These are phyloP conservation scores for Neurospora sp. DNA, from an alignment of 495 filamentous ascomycete genomes.

Conservation along the genomic window DNA sequence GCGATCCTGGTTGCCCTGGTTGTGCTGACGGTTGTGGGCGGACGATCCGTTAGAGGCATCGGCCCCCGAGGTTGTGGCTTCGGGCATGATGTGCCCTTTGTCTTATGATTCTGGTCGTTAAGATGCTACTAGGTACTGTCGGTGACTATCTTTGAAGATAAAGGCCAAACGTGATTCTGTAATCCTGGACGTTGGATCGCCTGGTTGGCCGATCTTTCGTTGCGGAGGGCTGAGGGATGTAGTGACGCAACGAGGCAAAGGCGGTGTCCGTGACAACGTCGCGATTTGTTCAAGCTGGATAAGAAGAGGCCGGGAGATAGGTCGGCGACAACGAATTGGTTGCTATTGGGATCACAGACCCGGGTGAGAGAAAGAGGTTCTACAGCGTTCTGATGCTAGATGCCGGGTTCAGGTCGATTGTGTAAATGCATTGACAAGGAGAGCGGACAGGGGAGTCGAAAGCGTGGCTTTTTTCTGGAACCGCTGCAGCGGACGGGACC, in stretches of 20 bases:
- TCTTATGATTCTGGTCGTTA: not conserved
- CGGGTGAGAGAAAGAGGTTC: not conserved
- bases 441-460: not conserved
- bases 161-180: not conserved
- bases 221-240: not conserved
- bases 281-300: not conserved
- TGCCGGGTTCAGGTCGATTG: not conserved
- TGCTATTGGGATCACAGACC: not conserved
- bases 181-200: not conserved
- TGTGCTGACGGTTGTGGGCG: conserved; percentile 71
- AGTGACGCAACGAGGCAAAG: not conserved
- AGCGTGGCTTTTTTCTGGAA: not conserved
- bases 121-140: not conserved
- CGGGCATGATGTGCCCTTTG: conserved; percentile 49
- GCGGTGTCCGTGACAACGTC: not conserved
- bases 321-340: not conserved
- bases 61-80: conserved; percentile 64
- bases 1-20: conserved; percentile 86
- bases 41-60: conserved; percentile 49
- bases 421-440: not conserved
- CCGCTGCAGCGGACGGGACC: not conserved
- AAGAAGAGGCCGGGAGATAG: not conserved
- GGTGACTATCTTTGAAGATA: not conserved
- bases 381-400: not conserved
- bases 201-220: not conserved